phyloP scores from a whole-genome alignment of 257 asterid genomes.

The Linaria vulgaris region DNA sequence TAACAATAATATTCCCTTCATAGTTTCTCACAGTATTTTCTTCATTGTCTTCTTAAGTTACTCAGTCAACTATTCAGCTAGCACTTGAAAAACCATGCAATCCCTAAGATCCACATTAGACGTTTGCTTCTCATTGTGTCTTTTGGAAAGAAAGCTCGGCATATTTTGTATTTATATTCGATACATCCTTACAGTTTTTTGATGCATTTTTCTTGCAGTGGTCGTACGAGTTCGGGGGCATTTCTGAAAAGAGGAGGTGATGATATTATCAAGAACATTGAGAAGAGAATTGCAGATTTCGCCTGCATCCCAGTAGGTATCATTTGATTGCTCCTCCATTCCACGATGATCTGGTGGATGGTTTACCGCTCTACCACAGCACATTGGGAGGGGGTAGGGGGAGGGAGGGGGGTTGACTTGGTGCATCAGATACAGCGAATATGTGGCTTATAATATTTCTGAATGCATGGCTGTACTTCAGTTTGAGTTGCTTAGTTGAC shows the following conservation, averaged over 20 bases:
- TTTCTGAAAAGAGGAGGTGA: constrained; percentile 89
- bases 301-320: constrained; percentile 94
- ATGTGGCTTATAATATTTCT: too few species aligned
- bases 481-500: too few species aligned
- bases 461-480: too few species aligned
- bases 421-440: too few species aligned
- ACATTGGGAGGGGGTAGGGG: too few species aligned
- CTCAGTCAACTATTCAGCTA: constrained; percentile 12
- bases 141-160: constrained; percentile 4
- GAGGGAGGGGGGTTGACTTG: too few species aligned
- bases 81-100: constrained; percentile 8
- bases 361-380: background rate
- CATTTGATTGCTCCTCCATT: background rate
- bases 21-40: background rate
- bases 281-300: constrained; percentile 94
- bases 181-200: constrained; percentile 3
- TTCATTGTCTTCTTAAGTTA: background rate
- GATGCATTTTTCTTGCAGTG: constrained; percentile 43
- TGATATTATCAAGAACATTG: constrained; percentile 66
- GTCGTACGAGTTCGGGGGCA: constrained; percentile 97
- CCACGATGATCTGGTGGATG: constrained; percentile 9
- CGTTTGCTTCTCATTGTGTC: constrained; percentile 2
- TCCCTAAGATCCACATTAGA: background rate
- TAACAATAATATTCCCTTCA: too few species aligned
- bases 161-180: background rate